A percentile compares a stretch with the other conserved stretches of the same genome.
Conservation (phyloP, 768 basidiomycete genomes). For the Psilocybe cyanescens region DNA sequence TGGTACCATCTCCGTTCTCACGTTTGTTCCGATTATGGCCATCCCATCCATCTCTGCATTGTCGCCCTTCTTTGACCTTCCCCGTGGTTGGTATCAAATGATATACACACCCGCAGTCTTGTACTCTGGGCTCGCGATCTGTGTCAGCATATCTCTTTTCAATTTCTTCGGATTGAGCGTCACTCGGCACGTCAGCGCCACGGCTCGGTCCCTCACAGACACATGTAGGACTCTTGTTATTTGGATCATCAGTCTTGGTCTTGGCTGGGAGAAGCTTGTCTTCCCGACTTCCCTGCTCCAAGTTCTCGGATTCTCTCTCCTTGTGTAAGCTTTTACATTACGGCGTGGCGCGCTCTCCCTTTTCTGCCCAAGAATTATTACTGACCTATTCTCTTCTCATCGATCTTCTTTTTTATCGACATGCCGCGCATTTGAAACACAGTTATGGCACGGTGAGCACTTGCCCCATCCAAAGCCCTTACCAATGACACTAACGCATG, state of each 20-base stretch:
- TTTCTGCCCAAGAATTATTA: constrained; percentile 4
- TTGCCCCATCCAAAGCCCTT: constrained; percentile 7
- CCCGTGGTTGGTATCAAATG: constrained; percentile 90
- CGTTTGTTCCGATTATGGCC: constrained; percentile 82
- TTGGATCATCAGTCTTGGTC: constrained; percentile 87
- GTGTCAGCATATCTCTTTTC: constrained; percentile 78
- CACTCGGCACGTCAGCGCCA: constrained; percentile 92
- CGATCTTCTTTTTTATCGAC: constrained; percentile 7
- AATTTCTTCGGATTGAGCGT: constrained; percentile 93
- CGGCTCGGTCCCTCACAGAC: constrained; percentile 89
- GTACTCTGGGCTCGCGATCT: constrained; percentile 70
- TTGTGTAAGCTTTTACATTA: constrained; percentile 69
- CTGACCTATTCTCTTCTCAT: constrained; percentile 9
- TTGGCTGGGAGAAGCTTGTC: constrained; percentile 89
- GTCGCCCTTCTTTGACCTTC: constrained; percentile 83
- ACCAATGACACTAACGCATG: constrained; percentile 11
- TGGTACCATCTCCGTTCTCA: constrained; percentile 77
- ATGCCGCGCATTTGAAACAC: constrained; percentile 9
- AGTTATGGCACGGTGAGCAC: constrained; percentile 84
- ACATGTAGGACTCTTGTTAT: constrained; percentile 96
- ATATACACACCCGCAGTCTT: constrained; percentile 74
- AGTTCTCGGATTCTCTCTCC: constrained; percentile 80
- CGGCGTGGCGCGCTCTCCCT: neutral
- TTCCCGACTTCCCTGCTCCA: constrained; percentile 85
- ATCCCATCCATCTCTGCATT: constrained; percentile 65